A percentile compares a stretch with the other conserved stretches of the same genome.
phyloP scores from a whole-genome alignment of 2,329 filamentous ascomycete genomes.

The Aspergillus sp. region DNA sequence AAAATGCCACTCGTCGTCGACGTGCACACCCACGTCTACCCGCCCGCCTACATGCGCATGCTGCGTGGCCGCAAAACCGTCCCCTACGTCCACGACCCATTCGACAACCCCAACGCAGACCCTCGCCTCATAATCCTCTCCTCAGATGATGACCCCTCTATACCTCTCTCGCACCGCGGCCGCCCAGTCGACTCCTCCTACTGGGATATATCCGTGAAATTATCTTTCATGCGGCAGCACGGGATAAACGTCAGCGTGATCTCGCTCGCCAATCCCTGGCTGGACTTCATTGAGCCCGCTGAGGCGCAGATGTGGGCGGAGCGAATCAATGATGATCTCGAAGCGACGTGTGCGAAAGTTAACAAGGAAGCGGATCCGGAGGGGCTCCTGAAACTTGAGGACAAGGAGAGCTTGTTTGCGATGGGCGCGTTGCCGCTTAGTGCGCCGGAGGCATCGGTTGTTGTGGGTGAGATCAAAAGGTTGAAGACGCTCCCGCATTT shows the following conservation, averaged over 20 bases:
- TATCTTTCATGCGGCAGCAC: constrained; percentile 87
- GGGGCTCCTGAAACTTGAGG: constrained; percentile 31
- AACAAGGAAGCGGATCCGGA: constrained; percentile 33
- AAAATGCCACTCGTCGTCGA: constrained; percentile 56
- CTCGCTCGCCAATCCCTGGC: constrained; percentile 90
- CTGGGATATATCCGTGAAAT: constrained; percentile 76
- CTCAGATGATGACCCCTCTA: constrained; percentile 49
- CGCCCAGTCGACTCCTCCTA: constrained; percentile 84
- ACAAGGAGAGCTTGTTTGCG: constrained; percentile 74
- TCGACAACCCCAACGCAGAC: constrained; percentile 30
- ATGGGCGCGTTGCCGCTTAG: constrained; percentile 83
- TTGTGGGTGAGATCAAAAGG: constrained; percentile 64
- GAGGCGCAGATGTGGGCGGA: constrained; percentile 68
- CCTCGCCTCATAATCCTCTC: constrained; percentile 53
- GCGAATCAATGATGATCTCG: constrained; percentile 77
- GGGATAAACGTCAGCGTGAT: constrained; percentile 81
- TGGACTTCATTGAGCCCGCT: constrained; percentile 73
- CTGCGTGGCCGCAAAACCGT: constrained; percentile 56
- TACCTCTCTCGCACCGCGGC: constrained; percentile 59
- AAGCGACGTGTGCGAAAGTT: constrained; percentile 66
- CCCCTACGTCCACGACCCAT: constrained; percentile 50
- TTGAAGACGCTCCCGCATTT: constrained; percentile 68
- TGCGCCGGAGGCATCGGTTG: constrained; percentile 64
- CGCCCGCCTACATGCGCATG: constrained; percentile 62
- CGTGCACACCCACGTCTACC: constrained; percentile 68